phyloP scores from a whole-genome alignment of 73 alveolate species.

The Paramecium primaurelia region DNA sequence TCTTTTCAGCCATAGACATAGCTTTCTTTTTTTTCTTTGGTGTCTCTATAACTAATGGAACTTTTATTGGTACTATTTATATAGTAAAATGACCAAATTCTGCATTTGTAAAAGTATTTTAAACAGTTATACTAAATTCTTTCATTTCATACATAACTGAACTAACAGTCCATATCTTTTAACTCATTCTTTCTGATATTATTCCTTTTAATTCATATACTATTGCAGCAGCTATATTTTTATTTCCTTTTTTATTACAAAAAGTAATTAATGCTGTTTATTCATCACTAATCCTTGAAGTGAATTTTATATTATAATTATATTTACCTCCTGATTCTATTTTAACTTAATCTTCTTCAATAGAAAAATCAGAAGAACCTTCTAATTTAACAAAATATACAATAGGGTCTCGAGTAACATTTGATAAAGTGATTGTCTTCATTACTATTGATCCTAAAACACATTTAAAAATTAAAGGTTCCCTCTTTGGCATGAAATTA shows the following conservation, averaged over 20 bases:
- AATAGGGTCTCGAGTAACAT: constrained; percentile 86
- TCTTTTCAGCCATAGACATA: constrained; percentile 47
- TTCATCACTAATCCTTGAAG: constrained; percentile 69
- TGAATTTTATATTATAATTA: constrained; percentile 87
- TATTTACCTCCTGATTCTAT: constrained; percentile 82
- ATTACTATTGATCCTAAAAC: constrained; percentile 87
- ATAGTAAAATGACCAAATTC: constrained; percentile 60
- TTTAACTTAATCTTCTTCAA: constrained; percentile 74
- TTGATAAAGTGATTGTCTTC: constrained; percentile 81
- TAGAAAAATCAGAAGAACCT: constrained; percentile 83
- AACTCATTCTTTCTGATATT: constrained; percentile 86
- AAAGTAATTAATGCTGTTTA: constrained; percentile 73
- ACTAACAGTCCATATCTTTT: constrained; percentile 73
- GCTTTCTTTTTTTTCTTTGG: constrained; percentile 58
- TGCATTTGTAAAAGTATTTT: constrained; percentile 33
- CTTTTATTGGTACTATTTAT: constrained; percentile 65
- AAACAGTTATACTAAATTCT: constrained; percentile 40
- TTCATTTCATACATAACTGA: constrained; percentile 64
- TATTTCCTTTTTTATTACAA: constrained; percentile 89
- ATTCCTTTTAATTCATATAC: constrained; percentile 93
- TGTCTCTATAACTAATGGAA: constrained; percentile 55
- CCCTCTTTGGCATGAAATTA: constrained; percentile 87
- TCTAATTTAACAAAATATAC: constrained; percentile 88
- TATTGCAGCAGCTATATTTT: constrained; percentile 96
- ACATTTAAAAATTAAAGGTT: constrained; percentile 79